Conservation (phyloP, 441 rosid species). For the Jatropha podagrica region DNA sequence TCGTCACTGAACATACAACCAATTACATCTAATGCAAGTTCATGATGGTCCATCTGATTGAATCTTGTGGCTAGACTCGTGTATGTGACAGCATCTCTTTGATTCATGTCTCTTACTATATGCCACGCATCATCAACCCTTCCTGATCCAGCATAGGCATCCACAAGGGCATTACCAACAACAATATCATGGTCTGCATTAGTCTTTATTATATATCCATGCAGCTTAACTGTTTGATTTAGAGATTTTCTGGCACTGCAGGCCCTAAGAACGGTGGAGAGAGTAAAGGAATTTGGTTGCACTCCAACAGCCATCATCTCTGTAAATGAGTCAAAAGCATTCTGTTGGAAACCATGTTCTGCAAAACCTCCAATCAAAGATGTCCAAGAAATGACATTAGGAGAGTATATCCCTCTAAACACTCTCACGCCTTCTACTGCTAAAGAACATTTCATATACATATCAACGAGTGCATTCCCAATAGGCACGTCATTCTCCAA, state of each 20-base stretch:
- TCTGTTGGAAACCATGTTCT: constrained; percentile 41
- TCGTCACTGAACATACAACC: constrained; percentile 38
- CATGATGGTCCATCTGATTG: constrained; percentile 52
- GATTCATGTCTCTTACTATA: constrained; percentile 39
- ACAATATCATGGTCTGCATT: constrained; percentile 28
- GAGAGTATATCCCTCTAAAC: constrained; percentile 43
- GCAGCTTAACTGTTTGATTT: constrained; percentile 40
- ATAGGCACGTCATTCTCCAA: constrained; percentile 50
- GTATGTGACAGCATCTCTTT: constrained; percentile 54
- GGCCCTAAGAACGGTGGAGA: constrained; percentile 48
- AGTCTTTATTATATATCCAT: constrained; percentile 50
- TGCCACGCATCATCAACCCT: constrained; percentile 47
- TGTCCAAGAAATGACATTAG: constrained; percentile 71
- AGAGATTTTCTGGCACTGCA: constrained; percentile 33
- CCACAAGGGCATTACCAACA: constrained; percentile 59
- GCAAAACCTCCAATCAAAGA: constrained; percentile 59
- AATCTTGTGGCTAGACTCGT: constrained; percentile 64
- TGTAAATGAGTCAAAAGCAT: constrained; percentile 37
- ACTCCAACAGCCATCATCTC: constrained; percentile 52
- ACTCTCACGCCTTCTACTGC: constrained; percentile 42
- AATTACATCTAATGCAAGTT: constrained; percentile 45
- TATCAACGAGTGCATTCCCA: constrained; percentile 84
- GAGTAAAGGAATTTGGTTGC: constrained; percentile 53
- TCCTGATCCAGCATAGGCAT: constrained; percentile 56
- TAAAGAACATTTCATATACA: constrained; percentile 77